Conservation (phyloP, 202 grass and related monocot genomes). For the Eragrostis tef region DNA sequence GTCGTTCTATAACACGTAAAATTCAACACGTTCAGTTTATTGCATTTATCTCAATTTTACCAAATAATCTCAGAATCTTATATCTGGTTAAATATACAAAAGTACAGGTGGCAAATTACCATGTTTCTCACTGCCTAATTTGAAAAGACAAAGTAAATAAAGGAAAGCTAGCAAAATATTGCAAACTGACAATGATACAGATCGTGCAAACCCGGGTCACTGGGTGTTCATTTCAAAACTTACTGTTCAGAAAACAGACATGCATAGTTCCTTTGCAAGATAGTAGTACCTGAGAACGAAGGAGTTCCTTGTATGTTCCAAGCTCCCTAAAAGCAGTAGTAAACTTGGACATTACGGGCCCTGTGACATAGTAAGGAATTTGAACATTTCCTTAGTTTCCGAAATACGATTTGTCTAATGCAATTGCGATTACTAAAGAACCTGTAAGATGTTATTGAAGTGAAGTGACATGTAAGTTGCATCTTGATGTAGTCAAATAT, state of each 20-base stretch:
- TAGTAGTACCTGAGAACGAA: slow-evolving; percentile 83
- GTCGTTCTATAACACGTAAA: neutral
- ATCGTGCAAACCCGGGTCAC: no score
- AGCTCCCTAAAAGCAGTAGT: slow-evolving; percentile 95
- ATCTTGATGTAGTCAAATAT: slow-evolving; percentile 30
- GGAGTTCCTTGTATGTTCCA: slow-evolving; percentile 94
- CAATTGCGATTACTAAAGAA: slow-evolving; percentile 19
- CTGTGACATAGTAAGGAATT: slow-evolving; percentile 55
- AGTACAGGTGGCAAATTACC: slow-evolving; percentile 10
- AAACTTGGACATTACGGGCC: slow-evolving; percentile 98
- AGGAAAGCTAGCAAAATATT: slow-evolving; percentile 32
- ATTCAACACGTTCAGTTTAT: neutral
- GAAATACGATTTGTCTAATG: slow-evolving; percentile 22
- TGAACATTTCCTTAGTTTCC: neutral
- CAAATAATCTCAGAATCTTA: slow-evolving; percentile 14
- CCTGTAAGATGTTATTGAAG: neutral
- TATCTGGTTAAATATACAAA: slow-evolving; percentile 22
- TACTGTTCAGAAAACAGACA: neutral
- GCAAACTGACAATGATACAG: slow-evolving; percentile 35
- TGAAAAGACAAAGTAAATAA: slow-evolving; percentile 5
- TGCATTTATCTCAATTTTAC: slow-evolving; percentile 5
- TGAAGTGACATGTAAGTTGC: slow-evolving; percentile 12
- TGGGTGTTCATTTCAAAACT: slow-evolving; percentile 27
- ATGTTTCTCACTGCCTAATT: slow-evolving; percentile 12
- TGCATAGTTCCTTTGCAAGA: neutral